Evolutionary conservation across 1,284 basidiomycete genomes (phyloP), one percentile per base, ranked within the genome.

Genomic region (Mycena sp.): DNA sequence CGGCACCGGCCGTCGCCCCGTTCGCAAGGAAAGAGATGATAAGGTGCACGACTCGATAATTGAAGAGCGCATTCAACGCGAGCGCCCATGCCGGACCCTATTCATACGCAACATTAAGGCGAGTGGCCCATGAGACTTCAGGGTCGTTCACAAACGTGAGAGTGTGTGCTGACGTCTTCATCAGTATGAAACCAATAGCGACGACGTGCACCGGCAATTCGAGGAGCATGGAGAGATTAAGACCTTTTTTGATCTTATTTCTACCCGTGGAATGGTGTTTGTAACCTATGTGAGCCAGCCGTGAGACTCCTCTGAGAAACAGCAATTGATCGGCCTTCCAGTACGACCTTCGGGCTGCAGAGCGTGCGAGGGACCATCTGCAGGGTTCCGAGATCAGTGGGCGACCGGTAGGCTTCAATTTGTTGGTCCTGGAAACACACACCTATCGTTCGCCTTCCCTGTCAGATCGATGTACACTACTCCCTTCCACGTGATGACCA

Each of bases 61-160:
- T 80, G 92, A 93, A 81, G 91, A 95, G 75, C 88, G 94, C 65
- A 92, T 95, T 68, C 89, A 94, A 74, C 89, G 92, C 71, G 96
- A 98, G 79, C 87, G 94, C 71, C 96, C 96, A 1, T 98, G 97
- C 77, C 87, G 97, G 53, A 98, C 96, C 1, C 81, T 99, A 38
- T 99, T 99, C 75, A 95, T 99, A 67, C 91, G 97, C 71, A 99
- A 99, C 76, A 93, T 98, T 72, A 96, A 95, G 87, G 96, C 93
- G 78, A 91, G 90, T 90, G 59, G 62, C 65, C 55, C 30, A 41
- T 60, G 32, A 50, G 45, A 49, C 28, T 29, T 48, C n/a, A 58
- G 44, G 7, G 35, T 16, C 28, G 9, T 40, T 16, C 1, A 43
- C 46, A 17, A 32, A 16, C n/a, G n/a, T n/a, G 25, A 26, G 16